A percentile compares a stretch with the other conserved stretches of the same genome.
Evolutionary conservation across 305 asterid species (phyloP).

Genomic region (Fraxinus xanthoxyloides): DNA sequence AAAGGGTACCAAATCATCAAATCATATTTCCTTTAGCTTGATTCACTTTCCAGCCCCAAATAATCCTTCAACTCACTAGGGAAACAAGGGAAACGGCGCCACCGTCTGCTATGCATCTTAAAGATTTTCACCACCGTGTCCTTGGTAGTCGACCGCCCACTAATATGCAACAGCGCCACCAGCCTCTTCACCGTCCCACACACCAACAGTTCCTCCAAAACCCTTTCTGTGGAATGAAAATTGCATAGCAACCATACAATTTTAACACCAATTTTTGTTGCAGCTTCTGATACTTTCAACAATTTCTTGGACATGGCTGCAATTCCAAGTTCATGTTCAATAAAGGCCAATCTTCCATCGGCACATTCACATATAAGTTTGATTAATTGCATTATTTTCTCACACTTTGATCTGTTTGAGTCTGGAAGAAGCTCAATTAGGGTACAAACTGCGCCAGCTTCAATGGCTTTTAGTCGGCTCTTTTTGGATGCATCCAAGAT

Average conservation of each 20-base stretch:
- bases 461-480: conserved; percentile 60
- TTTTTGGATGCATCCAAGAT: conserved; percentile 57
- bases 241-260: conserved; percentile 62
- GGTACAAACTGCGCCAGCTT: conserved; percentile 70
- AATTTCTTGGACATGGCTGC: conserved; percentile 67
- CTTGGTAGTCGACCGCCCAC: conserved; percentile 44
- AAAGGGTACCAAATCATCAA: no score
- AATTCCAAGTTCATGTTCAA: conserved; percentile 72
- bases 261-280: conserved; percentile 61
- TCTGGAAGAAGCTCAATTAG: conserved; percentile 76
- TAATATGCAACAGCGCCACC: conserved; percentile 56
- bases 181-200: conserved; percentile 66
- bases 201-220: conserved; percentile 72
- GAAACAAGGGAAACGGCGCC: conserved; percentile 78
- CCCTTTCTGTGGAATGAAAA: conserved; percentile 62
- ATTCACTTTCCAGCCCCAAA: conserved; percentile 46
- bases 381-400: conserved; percentile 55
- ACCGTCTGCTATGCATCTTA: conserved; percentile 60
- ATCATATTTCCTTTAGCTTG: conserved; percentile 7
- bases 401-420: conserved; percentile 53
- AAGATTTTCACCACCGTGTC: conserved; percentile 57
- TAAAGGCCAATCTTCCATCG: conserved; percentile 68
- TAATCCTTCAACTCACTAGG: conserved; percentile 52
- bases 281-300: conserved; percentile 44
- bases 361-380: conserved; percentile 72